Conservation (phyloP, 2,329 filamentous ascomycete genomes). For the Microcyclosporella mali region DNA sequence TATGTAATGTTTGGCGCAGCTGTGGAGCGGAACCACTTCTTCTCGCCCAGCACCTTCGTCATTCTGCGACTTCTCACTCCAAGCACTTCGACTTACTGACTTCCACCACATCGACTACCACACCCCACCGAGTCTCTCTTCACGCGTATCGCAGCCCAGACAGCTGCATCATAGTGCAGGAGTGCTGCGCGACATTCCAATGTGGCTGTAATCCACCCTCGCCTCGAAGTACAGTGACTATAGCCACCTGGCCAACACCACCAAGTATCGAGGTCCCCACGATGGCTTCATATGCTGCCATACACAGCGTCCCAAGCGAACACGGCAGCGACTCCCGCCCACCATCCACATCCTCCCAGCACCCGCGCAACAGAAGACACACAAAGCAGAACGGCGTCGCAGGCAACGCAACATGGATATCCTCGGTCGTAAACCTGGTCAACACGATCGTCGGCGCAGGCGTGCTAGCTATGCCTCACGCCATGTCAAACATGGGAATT, state of each 20-base stretch:
- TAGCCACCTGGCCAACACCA: not conserved
- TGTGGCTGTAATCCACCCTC: not conserved
- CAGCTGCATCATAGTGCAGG: not conserved
- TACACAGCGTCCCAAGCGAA: conserved; percentile 36
- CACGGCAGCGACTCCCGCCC: conserved; percentile 33
- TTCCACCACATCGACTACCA: too few relatives aligned
- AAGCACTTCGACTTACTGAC: too few relatives aligned
- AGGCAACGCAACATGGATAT: conserved; percentile 80
- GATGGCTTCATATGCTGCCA: conserved; percentile 45
- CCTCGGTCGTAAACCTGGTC: conserved; percentile 88
- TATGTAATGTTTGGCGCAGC: too few relatives aligned
- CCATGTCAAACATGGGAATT: conserved; percentile 93
- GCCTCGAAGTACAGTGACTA: too few relatives aligned
- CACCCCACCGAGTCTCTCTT: too few relatives aligned
- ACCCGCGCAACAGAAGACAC: conserved; percentile 49
- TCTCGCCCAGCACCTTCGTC: conserved; percentile 21
- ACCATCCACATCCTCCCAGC: conserved; percentile 37
- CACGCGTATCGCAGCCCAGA: too few relatives aligned
- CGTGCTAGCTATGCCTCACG: conserved; percentile 90
- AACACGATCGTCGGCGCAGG: conserved; percentile 97
- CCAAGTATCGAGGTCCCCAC: not conserved
- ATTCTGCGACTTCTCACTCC: conserved; percentile 24
- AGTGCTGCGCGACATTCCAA: not conserved
- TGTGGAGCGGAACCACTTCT: too few relatives aligned
- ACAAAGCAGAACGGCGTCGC: conserved; percentile 62